These are phyloP conservation scores for Inonotus hispidus DNA, from an alignment of 1,284 basidiomycete species.

Conservation along the genomic window DNA sequence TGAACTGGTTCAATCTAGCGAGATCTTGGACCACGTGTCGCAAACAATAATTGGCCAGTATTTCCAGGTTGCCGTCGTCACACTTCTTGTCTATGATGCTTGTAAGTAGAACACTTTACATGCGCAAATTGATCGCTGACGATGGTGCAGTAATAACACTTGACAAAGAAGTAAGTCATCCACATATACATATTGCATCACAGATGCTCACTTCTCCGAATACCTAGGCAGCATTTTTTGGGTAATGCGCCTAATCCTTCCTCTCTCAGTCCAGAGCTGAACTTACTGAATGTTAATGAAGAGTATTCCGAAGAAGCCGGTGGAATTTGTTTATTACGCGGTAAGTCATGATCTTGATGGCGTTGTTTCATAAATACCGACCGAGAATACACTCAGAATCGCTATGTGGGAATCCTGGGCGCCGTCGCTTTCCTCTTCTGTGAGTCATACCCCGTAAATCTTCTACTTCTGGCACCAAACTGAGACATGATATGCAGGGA, in stretches of 20 bases:
- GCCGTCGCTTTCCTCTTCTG: no score
- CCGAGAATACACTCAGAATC: no score
- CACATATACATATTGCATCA: background rate
- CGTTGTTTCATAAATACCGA: no score
- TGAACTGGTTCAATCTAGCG: background rate
- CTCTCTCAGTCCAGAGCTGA: no score
- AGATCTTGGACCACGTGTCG: background rate
- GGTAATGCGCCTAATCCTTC: background rate
- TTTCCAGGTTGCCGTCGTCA: background rate
- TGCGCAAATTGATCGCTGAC: background rate
- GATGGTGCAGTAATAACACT: background rate
- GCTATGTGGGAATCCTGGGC: no score
- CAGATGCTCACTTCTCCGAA: background rate
- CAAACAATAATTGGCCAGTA: background rate
- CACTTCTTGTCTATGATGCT: background rate
- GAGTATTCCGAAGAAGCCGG: no score
- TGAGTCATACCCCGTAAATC: no score
- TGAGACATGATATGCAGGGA: background rate
- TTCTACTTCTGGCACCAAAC: no score
- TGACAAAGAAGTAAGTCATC: background rate
- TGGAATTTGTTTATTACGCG: no score
- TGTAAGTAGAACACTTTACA: background rate
- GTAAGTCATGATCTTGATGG: no score
- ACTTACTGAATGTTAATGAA: no score
- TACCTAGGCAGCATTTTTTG: conserved; percentile 4